Base-by-base conservation (phyloP, 495 filamentous ascomycete genomes). In the Acidiella bohemica region DNA sequence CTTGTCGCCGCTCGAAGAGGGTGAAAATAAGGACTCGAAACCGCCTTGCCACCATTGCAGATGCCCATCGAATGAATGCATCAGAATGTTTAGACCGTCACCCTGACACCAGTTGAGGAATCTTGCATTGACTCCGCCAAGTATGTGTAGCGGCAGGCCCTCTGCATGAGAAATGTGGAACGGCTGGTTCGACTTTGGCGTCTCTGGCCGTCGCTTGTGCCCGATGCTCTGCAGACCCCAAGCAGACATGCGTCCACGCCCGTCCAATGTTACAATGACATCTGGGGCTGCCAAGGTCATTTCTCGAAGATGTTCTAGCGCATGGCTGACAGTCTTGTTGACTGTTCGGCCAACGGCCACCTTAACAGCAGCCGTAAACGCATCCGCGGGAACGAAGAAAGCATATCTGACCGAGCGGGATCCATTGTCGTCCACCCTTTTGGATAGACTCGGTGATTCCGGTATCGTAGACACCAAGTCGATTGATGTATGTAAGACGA, bases 141-240 rank as follows among this genome's bases (percentile, higher is more conserved):
- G 59, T 47, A 93, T 78, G 19, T 73, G 71, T 25, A 92, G 65
- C 35, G 75, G 66, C 39, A 82, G 55, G 5, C 78, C 70, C 46
- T 83, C 76, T 17, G 84, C 75, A 56, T 93, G 82, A 5, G 84
- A 76, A 51, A 96, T 75, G 50, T 93, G 93, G 64, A 93, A 94
- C 20, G 87, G 73, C 54, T 80, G 76, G 17, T 32, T 44, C 14
- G 47, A 44, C 10, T 19, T 24, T 6, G 48, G 48, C 27, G 75
- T 68, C 2, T 71, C 68, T 46, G 77, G 72, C 46, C 68, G 73
- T 22, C 64, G 61, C 49, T 84, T 90, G 51, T 73, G 77, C 13
- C 85, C 84, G 18, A 95, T 70, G 53, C 87, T 84, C 57, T 96
- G 87, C 39, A 99, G 55, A 1, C 84, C 92, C 88, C 88, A 94